phyloP scores from a whole-genome alignment of 805 yeast genomes.

The Pichia pseudocactophila region DNA sequence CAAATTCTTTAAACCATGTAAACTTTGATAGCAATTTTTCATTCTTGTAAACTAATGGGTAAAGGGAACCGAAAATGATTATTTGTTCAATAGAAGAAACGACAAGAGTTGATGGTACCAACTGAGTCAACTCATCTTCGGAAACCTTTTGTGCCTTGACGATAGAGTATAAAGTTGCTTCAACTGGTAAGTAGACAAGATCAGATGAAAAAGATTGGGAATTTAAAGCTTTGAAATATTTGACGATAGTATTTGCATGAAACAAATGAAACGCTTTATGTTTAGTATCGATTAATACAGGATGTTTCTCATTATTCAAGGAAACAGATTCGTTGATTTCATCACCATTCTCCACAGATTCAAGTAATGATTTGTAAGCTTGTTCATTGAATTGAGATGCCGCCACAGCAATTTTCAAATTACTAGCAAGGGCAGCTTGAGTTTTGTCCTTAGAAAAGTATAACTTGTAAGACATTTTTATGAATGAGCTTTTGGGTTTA shows the following conservation, averaged over 20 bases:
- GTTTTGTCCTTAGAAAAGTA: slow-evolving; percentile 9
- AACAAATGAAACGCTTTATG: slow-evolving; percentile 37
- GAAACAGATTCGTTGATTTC: slow-evolving; percentile 5
- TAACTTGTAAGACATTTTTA: slow-evolving; percentile 11
- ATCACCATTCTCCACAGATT: slow-evolving; percentile 4
- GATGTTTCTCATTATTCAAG: slow-evolving; percentile 8
- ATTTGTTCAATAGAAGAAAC: slow-evolving; percentile 42
- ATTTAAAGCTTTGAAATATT: slow-evolving; percentile 39
- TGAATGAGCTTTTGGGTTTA: background rate
- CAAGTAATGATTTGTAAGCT: slow-evolving; percentile 5
- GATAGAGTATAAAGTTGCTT: slow-evolving; percentile 34
- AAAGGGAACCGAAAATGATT: slow-evolving; percentile 51
- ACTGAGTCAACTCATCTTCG: slow-evolving; percentile 2
- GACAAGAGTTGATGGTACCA: slow-evolving; percentile 20
- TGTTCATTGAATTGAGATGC: slow-evolving; percentile 20
- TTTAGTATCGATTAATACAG: slow-evolving; percentile 25
- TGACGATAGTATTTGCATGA: slow-evolving; percentile 64
- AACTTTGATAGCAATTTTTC: slow-evolving; percentile 1
- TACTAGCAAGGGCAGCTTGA: slow-evolving; percentile 27
- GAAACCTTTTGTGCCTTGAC: slow-evolving; percentile 29
- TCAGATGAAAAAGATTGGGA: slow-evolving; percentile 7
- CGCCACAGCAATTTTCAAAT: slow-evolving; percentile 39
- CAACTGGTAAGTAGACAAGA: slow-evolving; percentile 30
- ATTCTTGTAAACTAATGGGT: slow-evolving; percentile 27
- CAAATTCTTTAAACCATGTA: slow-evolving; percentile 37